These are phyloP conservation scores for Boletus fagicola DNA, from an alignment of 768 basidiomycete genomes.

Conservation along the genomic window DNA sequence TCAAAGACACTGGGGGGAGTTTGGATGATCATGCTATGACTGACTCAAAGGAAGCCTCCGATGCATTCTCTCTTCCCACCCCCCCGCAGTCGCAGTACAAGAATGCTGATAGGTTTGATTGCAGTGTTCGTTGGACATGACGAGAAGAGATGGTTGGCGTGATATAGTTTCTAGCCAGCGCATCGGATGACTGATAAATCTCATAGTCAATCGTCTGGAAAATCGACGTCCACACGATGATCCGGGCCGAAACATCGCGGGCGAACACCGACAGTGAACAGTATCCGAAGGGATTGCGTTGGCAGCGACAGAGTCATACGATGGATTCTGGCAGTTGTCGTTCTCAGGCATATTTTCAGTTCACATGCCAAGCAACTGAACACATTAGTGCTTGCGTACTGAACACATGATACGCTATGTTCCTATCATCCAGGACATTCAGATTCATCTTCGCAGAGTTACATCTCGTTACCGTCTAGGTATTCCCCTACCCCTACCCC, in stretches of 20 bases:
- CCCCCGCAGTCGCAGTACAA: conserved; percentile 45
- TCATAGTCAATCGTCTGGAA: conserved; percentile 51
- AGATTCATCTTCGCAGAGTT: conserved; percentile 14
- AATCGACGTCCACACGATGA: conserved; percentile 57
- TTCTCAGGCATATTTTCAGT: neutral
- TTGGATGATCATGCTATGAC: neutral
- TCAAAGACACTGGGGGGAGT: neutral
- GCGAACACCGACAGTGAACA: too few relatives aligned
- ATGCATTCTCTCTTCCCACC: conserved; percentile 26
- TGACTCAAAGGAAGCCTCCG: neutral
- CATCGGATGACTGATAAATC: neutral
- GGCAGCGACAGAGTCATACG: neutral
- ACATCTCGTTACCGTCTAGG: conserved; percentile 53
- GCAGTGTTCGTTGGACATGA: conserved; percentile 75
- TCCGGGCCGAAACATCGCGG: too few relatives aligned
- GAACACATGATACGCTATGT: conserved; percentile 23
- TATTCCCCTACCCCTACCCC: conserved; percentile 85
- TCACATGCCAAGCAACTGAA: neutral
- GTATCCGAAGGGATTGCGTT: neutral
- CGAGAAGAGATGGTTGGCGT: conserved; percentile 54
- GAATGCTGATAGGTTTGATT: conserved; percentile 61
- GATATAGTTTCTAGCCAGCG: neutral
- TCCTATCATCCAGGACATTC: conserved; percentile 7
- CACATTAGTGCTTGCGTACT: conserved; percentile 11
- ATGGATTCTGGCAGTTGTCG: neutral